Evolutionary conservation across 345 rosid species (phyloP).

Genomic region (Aurinia saxatilis): DNA sequence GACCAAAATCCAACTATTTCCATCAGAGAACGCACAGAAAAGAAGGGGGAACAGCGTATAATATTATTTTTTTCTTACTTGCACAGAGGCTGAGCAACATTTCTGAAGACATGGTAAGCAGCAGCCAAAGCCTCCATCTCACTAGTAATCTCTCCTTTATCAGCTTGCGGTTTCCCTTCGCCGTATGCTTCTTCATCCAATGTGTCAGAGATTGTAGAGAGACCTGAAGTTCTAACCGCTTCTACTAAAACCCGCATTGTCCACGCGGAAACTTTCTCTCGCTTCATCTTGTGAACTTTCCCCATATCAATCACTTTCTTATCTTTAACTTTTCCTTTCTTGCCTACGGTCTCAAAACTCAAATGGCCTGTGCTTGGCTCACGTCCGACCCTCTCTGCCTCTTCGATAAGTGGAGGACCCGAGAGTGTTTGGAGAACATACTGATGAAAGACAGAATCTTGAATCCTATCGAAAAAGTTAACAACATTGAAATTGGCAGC

Average conservation of each 20-base stretch:
- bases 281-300: constrained; percentile 61
- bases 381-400: constrained; percentile 49
- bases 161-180: constrained; percentile 36
- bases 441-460: constrained; percentile 80
- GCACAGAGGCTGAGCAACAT: constrained; percentile 42
- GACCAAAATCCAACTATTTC: neutral
- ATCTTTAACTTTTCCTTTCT: constrained; percentile 40
- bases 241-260: constrained; percentile 77
- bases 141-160: constrained; percentile 58
- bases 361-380: constrained; percentile 41
- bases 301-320: constrained; percentile 78
- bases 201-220: constrained; percentile 63
- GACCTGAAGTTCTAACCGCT: constrained; percentile 57
- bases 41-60: neutral
- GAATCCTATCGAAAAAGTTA: constrained; percentile 79
- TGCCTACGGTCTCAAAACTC: constrained; percentile 40
- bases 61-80: constrained; percentile 35
- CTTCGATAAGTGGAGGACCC: constrained; percentile 65
- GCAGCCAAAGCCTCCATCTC: constrained; percentile 79
- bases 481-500: constrained; percentile 77
- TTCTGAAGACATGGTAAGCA: constrained; percentile 55
- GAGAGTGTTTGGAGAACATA: constrained; percentile 74
- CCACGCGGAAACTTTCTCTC: constrained; percentile 86
- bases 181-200: constrained; percentile 44
- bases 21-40: neutral